Evolutionary conservation across 2,329 filamentous ascomycete genomes (phyloP).

Genomic region (Hawksworthiomyces lignivorus): DNA sequence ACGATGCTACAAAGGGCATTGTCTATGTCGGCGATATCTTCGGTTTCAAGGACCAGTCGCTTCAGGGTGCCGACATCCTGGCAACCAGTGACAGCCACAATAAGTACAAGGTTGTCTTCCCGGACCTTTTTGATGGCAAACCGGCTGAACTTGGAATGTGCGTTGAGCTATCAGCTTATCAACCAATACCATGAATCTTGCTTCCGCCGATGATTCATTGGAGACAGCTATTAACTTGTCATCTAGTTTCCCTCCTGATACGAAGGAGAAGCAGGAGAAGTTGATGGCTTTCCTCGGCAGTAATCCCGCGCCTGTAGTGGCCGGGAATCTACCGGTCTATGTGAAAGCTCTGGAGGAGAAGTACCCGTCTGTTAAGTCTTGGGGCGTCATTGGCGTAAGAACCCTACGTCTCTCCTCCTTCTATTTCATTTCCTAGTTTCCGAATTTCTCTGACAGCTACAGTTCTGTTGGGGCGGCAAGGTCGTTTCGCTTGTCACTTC

Average conservation of each 20-base stretch:
- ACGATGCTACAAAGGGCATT: constrained; percentile 47
- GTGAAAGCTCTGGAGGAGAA: constrained; percentile 44
- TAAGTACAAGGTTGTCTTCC: constrained; percentile 81
- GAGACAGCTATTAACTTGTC: too few species aligned
- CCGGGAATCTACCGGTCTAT: constrained; percentile 45
- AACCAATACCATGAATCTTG: too few species aligned
- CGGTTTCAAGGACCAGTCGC: constrained; percentile 61
- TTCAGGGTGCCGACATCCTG: constrained; percentile 64
- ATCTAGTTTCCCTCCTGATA: constrained; percentile 53
- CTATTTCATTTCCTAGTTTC: not conserved
- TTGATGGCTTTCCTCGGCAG: constrained; percentile 51
- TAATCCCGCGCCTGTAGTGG: constrained; percentile 39
- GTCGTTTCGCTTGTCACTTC: constrained; percentile 47
- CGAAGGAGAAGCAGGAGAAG: constrained; percentile 52
- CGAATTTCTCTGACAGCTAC: not conserved
- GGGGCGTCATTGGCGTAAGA: constrained; percentile 54
- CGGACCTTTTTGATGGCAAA: constrained; percentile 80
- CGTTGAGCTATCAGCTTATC: too few species aligned
- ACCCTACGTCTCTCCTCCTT: not conserved
- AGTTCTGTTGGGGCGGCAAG: constrained; percentile 66
- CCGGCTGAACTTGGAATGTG: constrained; percentile 49
- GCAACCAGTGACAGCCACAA: constrained; percentile 46
- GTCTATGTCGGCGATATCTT: constrained; percentile 61
- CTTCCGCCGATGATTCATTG: too few species aligned
- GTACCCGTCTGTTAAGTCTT: constrained; percentile 48